A percentile compares a stretch with the other conserved stretches of the same genome.
phyloP scores from a whole-genome alignment of 805 yeast species.

The Kregervanrija delftensis region DNA sequence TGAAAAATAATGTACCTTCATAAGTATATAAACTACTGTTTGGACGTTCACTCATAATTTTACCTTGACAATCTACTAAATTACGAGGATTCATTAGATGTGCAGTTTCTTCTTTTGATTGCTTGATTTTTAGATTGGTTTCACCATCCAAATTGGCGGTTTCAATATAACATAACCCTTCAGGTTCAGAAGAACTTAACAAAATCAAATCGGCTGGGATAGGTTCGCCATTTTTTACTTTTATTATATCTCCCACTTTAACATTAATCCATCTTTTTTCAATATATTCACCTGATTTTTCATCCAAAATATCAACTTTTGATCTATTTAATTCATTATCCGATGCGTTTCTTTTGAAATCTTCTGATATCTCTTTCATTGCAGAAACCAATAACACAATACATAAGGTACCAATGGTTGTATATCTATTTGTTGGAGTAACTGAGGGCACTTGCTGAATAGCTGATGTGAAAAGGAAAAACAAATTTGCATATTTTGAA shows the following conservation, averaged over 20 bases:
- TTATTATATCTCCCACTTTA: slow-evolving; percentile 84
- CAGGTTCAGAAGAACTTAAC: slow-evolving; percentile 92
- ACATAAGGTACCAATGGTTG: slow-evolving; percentile 86
- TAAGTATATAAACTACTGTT: slow-evolving; percentile 90
- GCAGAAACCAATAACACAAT: slow-evolving; percentile 89
- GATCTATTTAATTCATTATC: slow-evolving; percentile 83
- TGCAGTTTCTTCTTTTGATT: slow-evolving; percentile 74
- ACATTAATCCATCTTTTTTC: slow-evolving; percentile 78
- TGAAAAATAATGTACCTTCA: slow-evolving; percentile 74
- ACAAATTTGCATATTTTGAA: slow-evolving; percentile 92
- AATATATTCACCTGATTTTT: slow-evolving; percentile 53
- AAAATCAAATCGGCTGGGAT: slow-evolving; percentile 90
- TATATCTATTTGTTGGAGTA: slow-evolving; percentile 91
- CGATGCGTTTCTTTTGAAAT: slow-evolving; percentile 77
- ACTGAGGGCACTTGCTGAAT: slow-evolving; percentile 97
- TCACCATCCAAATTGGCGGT: slow-evolving; percentile 98
- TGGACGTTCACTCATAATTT: slow-evolving; percentile 80
- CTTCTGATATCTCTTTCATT: slow-evolving; percentile 84
- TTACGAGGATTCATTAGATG: slow-evolving; percentile 60
- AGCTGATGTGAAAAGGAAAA: slow-evolving; percentile 83
- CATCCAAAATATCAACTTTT: slow-evolving; percentile 55
- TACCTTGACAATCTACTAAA: slow-evolving; percentile 46
- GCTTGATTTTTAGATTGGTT: slow-evolving; percentile 92
- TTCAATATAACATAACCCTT: slow-evolving; percentile 94
- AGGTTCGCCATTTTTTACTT: slow-evolving; percentile 79